Evolutionary conservation across 768 basidiomycete species (phyloP).

Genomic region (Rhodosporidiobolus odoratus): DNA sequence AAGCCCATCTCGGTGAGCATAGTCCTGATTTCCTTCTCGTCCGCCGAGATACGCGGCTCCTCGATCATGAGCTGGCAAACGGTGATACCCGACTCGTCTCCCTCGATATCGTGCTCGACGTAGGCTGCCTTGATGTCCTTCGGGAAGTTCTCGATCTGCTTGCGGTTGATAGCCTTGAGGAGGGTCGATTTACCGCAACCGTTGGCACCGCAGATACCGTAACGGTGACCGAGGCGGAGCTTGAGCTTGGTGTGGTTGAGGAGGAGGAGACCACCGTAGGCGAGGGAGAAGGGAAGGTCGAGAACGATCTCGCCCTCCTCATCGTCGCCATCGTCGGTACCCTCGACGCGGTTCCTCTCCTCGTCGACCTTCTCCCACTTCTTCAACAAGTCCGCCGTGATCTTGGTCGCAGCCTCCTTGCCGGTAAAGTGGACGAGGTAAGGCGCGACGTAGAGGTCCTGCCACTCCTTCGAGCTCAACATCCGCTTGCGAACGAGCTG

Average conservation of each 20-base stretch:
- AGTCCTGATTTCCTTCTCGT: conserved; percentile 69
- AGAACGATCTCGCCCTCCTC: conserved; percentile 82
- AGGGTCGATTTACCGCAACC: conserved; percentile 94
- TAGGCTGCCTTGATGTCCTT: conserved; percentile 81
- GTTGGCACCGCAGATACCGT: conserved; percentile 93
- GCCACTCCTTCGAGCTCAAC: conserved; percentile 47
- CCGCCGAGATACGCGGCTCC: conserved; percentile 68
- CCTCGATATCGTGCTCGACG: conserved; percentile 84
- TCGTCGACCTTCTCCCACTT: conserved; percentile 75
- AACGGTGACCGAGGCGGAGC: conserved; percentile 76
- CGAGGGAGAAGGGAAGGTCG: conserved; percentile 89
- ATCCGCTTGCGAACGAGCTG: conserved; percentile 60
- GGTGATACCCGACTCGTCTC: conserved; percentile 42
- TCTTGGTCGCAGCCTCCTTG: conserved; percentile 43
- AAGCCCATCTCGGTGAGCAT: conserved; percentile 87
- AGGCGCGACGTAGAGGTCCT: conserved; percentile 59
- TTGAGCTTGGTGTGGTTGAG: conserved; percentile 89
- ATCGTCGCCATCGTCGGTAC: conserved; percentile 51
- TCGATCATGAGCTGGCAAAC: conserved; percentile 44
- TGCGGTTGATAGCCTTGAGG: conserved; percentile 88
- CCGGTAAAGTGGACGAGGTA: conserved; percentile 68
- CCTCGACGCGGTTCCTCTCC: conserved; percentile 46
- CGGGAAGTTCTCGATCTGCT: conserved; percentile 89
- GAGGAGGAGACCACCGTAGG: conserved; percentile 88
- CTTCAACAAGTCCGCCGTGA: conserved; percentile 61